Percentiles rank a stretch among this genome's conserved stretches.
Evolutionary conservation across 208 protist species (phyloP).

Genomic region (Trichomonas vaginalis): DNA sequence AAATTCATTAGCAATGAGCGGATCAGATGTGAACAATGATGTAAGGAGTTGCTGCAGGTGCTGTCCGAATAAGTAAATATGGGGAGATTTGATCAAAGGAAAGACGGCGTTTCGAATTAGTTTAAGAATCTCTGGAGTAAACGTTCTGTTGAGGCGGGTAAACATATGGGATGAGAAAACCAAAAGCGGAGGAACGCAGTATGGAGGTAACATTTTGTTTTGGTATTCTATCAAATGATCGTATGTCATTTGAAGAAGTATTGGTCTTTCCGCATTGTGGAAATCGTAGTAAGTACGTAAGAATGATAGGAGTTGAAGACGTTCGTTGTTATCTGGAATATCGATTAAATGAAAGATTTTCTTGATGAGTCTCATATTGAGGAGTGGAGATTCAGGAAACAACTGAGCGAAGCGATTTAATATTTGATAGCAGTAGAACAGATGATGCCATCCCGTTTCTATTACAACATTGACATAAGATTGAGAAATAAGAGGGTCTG

Average conservation of each 20-base stretch:
- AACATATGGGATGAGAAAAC: not conserved
- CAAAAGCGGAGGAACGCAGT: not conserved
- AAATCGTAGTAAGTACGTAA: not conserved
- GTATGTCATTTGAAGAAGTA: not conserved
- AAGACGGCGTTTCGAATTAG: not conserved
- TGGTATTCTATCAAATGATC: not conserved
- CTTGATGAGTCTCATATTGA: not conserved
- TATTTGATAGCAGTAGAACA: slow-evolving; percentile 1
- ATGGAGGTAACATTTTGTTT: not conserved
- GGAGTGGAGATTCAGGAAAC: not conserved
- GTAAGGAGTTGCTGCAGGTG: not conserved
- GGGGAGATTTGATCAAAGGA: not conserved
- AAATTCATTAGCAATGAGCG: not conserved
- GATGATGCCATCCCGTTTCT: not conserved
- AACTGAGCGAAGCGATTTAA: not conserved
- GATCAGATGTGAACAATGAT: not conserved
- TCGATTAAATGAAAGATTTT: not conserved
- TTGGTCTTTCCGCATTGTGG: not conserved
- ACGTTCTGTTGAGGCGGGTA: not conserved
- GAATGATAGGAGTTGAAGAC: not conserved
- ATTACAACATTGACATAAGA: not conserved
- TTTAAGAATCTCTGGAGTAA: not conserved
- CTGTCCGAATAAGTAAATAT: not conserved
- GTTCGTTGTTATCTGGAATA: not conserved
- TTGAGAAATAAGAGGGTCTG: not conserved